phyloP scores from a whole-genome alignment of 176 grass and related monocot genomes.

The Guadua angustifolia region DNA sequence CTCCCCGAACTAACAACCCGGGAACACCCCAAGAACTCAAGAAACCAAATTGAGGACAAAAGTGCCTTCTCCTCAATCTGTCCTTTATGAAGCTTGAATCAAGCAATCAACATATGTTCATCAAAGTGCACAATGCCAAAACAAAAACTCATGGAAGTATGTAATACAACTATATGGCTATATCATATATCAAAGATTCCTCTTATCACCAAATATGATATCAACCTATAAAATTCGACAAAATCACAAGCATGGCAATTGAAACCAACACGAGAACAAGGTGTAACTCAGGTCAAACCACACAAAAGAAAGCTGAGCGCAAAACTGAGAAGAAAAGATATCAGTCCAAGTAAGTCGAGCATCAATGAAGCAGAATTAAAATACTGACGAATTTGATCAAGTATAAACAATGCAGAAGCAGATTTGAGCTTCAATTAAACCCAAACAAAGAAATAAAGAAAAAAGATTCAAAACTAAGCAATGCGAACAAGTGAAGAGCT shows the following conservation, averaged over 20 bases:
- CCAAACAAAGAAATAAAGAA: not conserved
- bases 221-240: not conserved
- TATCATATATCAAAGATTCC: not conserved
- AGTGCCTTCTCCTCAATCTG: not conserved
- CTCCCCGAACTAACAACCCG: slow-evolving; percentile 34
- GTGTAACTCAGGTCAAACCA: not conserved
- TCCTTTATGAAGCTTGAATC: not conserved
- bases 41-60: slow-evolving; percentile 20
- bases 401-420: slow-evolving; percentile 18
- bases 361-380: slow-evolving; percentile 15
- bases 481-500: not conserved
- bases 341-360: not conserved
- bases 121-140: not conserved
- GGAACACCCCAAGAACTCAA: slow-evolving; percentile 22
- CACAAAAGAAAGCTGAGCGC: not conserved
- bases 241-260: slow-evolving; percentile 10
- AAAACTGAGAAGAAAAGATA: not conserved
- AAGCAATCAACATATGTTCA: slow-evolving; percentile 19
- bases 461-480: not conserved
- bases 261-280: slow-evolving; percentile 20
- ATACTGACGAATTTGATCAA: not conserved
- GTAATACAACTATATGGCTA: not conserved
- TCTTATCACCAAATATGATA: not conserved
- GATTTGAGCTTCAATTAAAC: not conserved
- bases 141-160: slow-evolving; percentile 20